Base-by-base conservation (phyloP, 2,329 filamentous ascomycete species). In the Exophiala bonariae region DNA sequence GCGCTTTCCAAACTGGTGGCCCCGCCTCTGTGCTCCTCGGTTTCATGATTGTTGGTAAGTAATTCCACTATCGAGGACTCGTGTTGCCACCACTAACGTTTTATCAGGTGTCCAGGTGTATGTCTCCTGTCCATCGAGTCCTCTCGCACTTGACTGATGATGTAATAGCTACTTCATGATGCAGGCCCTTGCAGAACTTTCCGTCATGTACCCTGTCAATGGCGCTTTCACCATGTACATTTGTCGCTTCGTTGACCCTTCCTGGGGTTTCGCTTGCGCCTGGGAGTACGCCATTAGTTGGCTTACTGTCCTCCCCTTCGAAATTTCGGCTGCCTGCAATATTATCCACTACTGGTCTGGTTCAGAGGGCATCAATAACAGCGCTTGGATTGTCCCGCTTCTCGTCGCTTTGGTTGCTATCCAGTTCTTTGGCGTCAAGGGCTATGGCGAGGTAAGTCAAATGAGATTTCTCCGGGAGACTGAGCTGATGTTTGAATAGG, bases 151-250 rank as follows among this genome's bases (percentile, higher is more conserved):
- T 30, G 61, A 72, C 11, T n/a, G n/a, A 71, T 70, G 14, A 28
- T 36, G 7, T 6, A 44, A 44, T 47, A 52, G 49, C 31, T 55
- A 56, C 40, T 75, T 79, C 57, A 80, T 77, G 8, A 73, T 80
- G 58, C 77, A 81, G 56, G 79, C 81, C 19, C 68, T 84, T 39
- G 81, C 77, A 36, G 81, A 85, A 66, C 53, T 84, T 48, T 78
- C 80, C 38, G 78, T 83, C 39, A 75, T 82, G 50, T 83, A 79
- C 47, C 81, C 81, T 0, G 74, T 83, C 49, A 80, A 80, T 49
- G 81, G 81, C 36, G 79, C 78, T 52, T 83, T 84, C 65, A 81
- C 77, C 62, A 77, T 75, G n/a, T 83, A 83, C 56, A 53, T 56
- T 41, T 50, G 53, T 44, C 77, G 80, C 40, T 84, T 84, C 55